Evolutionary conservation across 192 early-diverging fungal genomes (phyloP).

Genomic region (Rhizophagus clarus): DNA sequence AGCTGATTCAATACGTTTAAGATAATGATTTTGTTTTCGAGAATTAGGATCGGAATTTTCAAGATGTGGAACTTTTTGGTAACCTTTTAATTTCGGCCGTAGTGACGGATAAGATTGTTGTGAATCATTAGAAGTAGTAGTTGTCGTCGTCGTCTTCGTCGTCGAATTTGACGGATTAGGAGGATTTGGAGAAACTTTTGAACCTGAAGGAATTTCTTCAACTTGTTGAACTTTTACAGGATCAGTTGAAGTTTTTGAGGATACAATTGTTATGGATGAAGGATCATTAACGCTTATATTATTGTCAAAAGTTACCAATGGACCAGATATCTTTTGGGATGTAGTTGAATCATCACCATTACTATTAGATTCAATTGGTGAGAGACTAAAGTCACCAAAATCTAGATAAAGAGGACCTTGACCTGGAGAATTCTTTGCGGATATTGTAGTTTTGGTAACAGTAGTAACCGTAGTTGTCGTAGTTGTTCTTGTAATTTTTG

Average conservation of each 20-base stretch:
- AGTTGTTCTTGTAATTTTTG: slow-evolving; percentile 25
- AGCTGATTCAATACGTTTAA: slow-evolving; percentile 28
- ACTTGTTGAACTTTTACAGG: neutral
- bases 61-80: neutral
- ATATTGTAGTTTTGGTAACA: slow-evolving; percentile 10
- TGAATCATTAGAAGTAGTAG: neutral
- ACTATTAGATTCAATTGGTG: slow-evolving; percentile 4
- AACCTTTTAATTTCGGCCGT: neutral
- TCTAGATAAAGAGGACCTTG: slow-evolving; percentile 15
- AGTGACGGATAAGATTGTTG: neutral
- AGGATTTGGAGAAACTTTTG: neutral
- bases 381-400: slow-evolving; percentile 11
- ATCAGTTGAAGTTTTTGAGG: neutral
- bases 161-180: neutral
- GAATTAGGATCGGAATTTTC: neutral
- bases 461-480: slow-evolving; percentile 24
- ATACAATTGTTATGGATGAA: neutral
- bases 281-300: neutral
- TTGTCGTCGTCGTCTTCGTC: too few species aligned
- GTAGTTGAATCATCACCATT: neutral
- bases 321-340: neutral
- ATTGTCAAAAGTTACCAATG: neutral
- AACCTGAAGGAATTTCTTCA: neutral
- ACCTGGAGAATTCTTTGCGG: slow-evolving; percentile 7
- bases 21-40: slow-evolving; percentile 1